Percentiles rank a stretch among this genome's conserved stretches.
phyloP scores from a whole-genome alignment of 805 yeast species.

The Sungouiella blattae region DNA sequence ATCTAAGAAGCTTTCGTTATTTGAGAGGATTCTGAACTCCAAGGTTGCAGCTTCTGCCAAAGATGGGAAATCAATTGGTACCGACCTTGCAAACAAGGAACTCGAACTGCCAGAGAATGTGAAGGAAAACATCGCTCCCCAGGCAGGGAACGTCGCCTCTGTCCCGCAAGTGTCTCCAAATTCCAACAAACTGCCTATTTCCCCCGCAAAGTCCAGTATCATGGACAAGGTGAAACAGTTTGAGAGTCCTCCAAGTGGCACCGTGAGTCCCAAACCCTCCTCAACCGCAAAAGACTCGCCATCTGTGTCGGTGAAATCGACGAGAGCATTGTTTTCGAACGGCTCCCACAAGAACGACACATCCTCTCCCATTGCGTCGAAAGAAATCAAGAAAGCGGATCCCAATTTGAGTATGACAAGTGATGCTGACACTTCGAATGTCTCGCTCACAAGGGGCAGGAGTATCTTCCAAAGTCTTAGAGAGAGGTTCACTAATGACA shows the following conservation, averaged over 20 bases:
- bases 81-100: too few relatives aligned
- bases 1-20: conserved; percentile 1
- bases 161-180: conserved; percentile 6
- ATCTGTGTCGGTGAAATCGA: not conserved
- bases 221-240: conserved; percentile 37
- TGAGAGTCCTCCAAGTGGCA: conserved; percentile 23
- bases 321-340: not conserved
- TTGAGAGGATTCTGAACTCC: conserved; percentile 1
- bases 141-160: too few relatives aligned
- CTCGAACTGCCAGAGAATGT: not conserved
- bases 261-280: not conserved
- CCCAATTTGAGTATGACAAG: not conserved
- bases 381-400: not conserved
- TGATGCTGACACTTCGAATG: conserved; percentile 1
- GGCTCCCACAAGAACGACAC: not conserved
- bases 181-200: not conserved
- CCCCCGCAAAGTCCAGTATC: conserved; percentile 15
- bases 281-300: not conserved
- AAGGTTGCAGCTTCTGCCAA: not conserved
- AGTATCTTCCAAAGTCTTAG: conserved; percentile 35
- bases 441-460: conserved; percentile 18
- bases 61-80: not conserved
- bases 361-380: not conserved
- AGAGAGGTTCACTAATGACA: conserved; percentile 23
- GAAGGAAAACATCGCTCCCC: conserved; percentile 19